A percentile compares a stretch with the other conserved stretches of the same genome.
Conservation (phyloP, 352 stramenopile genomes). For the Phytophthora lateralis region DNA sequence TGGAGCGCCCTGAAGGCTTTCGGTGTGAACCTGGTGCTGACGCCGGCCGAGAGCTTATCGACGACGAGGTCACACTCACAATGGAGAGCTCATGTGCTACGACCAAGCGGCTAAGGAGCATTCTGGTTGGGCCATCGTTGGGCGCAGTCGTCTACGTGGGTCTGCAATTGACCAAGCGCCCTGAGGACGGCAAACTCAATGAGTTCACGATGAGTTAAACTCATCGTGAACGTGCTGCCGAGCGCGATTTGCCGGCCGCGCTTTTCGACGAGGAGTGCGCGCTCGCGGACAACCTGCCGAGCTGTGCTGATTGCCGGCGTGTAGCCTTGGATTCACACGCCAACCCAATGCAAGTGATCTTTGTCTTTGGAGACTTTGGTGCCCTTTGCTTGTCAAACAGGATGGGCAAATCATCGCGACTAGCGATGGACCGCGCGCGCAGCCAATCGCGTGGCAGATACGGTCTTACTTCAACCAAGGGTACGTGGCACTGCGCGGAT, state of each 20-base stretch:
- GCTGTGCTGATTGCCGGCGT: constrained; percentile 5
- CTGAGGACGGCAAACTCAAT: no score
- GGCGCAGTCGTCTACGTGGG: constrained; percentile 73
- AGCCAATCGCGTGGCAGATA: constrained; percentile 7
- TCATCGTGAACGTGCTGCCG: constrained; percentile 85
- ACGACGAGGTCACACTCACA: constrained; percentile 79
- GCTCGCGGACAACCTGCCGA: constrained; percentile 45
- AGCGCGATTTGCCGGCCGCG: no score
- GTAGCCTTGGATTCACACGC: no score
- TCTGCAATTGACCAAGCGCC: constrained; percentile 67
- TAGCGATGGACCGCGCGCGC: neutral
- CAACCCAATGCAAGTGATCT: no score
- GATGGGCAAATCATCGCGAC: constrained; percentile 10
- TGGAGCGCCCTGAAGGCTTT: constrained; percentile 96
- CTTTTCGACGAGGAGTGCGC: constrained; percentile 61
- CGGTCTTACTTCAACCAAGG: constrained; percentile 6
- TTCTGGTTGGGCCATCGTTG: constrained; percentile 77
- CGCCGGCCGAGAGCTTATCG: constrained; percentile 72
- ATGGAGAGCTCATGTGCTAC: constrained; percentile 75
- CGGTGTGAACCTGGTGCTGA: constrained; percentile 86
- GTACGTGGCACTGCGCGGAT: constrained; percentile 7
- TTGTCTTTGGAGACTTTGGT: neutral
- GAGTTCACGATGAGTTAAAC: no score
- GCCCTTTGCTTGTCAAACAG: neutral
- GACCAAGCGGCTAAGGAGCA: constrained; percentile 73